These are phyloP conservation scores for Canavalia ensiformis DNA, from an alignment of 306 rosid species.

Conservation along the genomic window DNA sequence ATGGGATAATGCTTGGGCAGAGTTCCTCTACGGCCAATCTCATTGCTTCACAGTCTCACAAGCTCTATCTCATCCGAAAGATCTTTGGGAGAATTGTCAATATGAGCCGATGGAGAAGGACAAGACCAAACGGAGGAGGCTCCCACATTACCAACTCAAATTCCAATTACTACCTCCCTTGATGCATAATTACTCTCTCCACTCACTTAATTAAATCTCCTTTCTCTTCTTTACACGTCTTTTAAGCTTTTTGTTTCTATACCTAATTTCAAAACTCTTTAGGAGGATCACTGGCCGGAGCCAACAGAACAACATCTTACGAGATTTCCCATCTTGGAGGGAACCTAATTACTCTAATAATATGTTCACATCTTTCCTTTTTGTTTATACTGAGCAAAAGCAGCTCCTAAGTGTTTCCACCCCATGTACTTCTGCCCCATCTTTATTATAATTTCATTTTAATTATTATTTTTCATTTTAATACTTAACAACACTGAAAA, in stretches of 20 bases:
- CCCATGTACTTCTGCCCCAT: not conserved
- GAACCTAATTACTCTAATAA: constrained; percentile 38
- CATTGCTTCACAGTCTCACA: constrained; percentile 77
- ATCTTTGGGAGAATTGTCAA: constrained; percentile 63
- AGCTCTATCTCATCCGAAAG: constrained; percentile 62
- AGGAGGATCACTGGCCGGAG: too few species aligned
- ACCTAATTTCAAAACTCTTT: not conserved
- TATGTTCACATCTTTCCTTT: not conserved
- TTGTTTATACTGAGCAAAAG: constrained; percentile 33
- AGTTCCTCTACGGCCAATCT: constrained; percentile 78
- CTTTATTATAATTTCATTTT: too few species aligned
- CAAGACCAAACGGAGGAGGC: too few species aligned
- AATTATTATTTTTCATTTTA: too few species aligned
- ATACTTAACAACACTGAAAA: too few species aligned
- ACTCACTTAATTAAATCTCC: too few species aligned
- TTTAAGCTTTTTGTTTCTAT: constrained; percentile 48
- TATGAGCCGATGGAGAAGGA: constrained; percentile 60
- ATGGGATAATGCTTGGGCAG: constrained; percentile 75
- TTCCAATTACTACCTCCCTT: constrained; percentile 4
- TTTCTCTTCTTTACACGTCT: too few species aligned
- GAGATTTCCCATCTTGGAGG: constrained; percentile 62
- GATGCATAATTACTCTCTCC: not conserved
- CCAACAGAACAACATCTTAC: too few species aligned
- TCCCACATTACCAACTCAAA: constrained; percentile 59
- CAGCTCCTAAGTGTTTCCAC: constrained; percentile 6